phyloP scores from a whole-genome alignment of 768 basidiomycete species.

The Neoboletus subvelutipes region DNA sequence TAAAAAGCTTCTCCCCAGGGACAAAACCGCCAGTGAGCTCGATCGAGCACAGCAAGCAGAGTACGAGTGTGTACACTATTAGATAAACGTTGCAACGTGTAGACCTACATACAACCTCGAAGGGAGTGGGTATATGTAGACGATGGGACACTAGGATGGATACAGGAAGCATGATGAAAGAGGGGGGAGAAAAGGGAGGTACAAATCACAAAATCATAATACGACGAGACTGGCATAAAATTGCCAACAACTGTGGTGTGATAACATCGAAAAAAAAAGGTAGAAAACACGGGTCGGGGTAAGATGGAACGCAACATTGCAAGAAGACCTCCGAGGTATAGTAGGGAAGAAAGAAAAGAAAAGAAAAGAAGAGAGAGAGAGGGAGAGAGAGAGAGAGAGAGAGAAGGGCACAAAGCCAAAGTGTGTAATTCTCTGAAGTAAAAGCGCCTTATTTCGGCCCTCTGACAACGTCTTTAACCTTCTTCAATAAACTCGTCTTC shows the following conservation, averaged over 20 bases:
- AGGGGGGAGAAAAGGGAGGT: not conserved
- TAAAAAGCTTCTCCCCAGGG: not conserved
- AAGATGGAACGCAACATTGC: conserved; percentile 1
- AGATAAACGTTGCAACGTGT: conserved; percentile 28
- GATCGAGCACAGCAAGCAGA: not conserved
- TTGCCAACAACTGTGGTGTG: conserved; percentile 1
- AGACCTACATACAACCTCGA: conserved; percentile 37
- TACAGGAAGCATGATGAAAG: conserved; percentile 32
- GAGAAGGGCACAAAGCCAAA: conserved; percentile 7
- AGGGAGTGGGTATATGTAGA: conserved; percentile 34
- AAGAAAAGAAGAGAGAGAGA: conserved; percentile 2
- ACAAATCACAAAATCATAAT: conserved; percentile 12
- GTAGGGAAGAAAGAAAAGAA: conserved; percentile 4
- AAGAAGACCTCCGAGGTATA: conserved; percentile 8
- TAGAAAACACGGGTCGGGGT: not conserved
- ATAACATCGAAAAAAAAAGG: not conserved
- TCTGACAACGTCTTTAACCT: conserved; percentile 70
- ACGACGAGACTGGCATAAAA: not conserved
- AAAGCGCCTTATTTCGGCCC: conserved; percentile 41
- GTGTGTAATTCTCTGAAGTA: conserved; percentile 6
- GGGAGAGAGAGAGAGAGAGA: not conserved
- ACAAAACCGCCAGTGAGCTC: too few relatives aligned
- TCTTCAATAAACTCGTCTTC: conserved; percentile 79
- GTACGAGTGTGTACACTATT: conserved; percentile 30
- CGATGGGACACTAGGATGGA: conserved; percentile 29